phyloP scores from a whole-genome alignment of 768 basidiomycete species.

The Suillus americanus region DNA sequence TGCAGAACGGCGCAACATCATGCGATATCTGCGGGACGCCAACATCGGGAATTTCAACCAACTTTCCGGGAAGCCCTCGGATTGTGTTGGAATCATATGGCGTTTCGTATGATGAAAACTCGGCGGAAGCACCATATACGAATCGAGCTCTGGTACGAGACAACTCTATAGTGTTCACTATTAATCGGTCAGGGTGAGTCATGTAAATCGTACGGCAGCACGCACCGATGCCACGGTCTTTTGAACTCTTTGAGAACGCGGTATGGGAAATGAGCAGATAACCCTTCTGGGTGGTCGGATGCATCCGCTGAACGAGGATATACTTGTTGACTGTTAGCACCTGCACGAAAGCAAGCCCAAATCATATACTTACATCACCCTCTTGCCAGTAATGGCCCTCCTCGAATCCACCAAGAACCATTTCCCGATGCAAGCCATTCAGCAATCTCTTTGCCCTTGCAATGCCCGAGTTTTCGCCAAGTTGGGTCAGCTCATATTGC shows the following conservation, averaged over 20 bases:
- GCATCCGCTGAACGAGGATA: constrained; percentile 89
- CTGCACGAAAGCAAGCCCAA: constrained; percentile 1
- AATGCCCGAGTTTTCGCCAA: constrained; percentile 57
- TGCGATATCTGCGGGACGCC: constrained; percentile 63
- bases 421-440: constrained; percentile 88
- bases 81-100: constrained; percentile 52
- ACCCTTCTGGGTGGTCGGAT: constrained; percentile 87
- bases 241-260: constrained; percentile 81
- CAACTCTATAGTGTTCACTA: constrained; percentile 85
- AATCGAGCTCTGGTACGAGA: constrained; percentile 77
- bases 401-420: constrained; percentile 81
- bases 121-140: constrained; percentile 75
- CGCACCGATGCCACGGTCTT: constrained; percentile 80
- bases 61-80: constrained; percentile 68
- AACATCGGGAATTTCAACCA: constrained; percentile 64
- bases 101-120: constrained; percentile 62
- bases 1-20: constrained; percentile 65
- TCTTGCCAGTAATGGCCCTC: constrained; percentile 98
- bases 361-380: constrained; percentile 68
- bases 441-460: constrained; percentile 65
- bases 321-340: constrained; percentile 53
- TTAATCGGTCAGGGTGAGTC: background rate
- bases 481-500: constrained; percentile 67
- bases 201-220: background rate
- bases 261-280: constrained; percentile 92